Base-by-base conservation (phyloP, 108 stramenopile species). In the Fragilariopsis cylindrus region DNA sequence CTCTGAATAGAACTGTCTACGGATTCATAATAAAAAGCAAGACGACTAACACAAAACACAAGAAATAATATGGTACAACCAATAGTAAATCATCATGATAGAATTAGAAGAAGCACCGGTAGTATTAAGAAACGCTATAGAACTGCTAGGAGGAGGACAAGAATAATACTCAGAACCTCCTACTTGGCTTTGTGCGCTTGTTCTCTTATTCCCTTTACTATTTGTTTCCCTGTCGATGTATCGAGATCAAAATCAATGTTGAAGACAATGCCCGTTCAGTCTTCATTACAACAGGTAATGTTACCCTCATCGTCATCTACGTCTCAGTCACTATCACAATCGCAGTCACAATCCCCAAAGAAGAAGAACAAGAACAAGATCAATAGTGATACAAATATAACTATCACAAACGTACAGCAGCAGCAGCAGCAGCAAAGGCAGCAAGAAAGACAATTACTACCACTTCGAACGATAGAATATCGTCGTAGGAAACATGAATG, bases 401-500 rank as follows among this genome's bases (percentile, higher is more conserved):
- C 62, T 44, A 43, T 63, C 42, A n/a, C 43, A 63, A 63, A 42
- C 6, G 42, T 63, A 3, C 30, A 30, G 30, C 30, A 19, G 40
- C 43, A 45, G 40, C 43, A 45, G n/a, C n/a, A n/a, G n/a, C n/a
- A 21, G 1, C 21, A 21, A 11, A 40, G 7, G 42, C 7, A 43
- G 62, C 3, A 5, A n/a, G n/a, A n/a, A 43, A 43, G 7, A 44
- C 30, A 30, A 30, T 30, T 45, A 63, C 62, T 63, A 5, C 62
- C 62, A 12, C 43, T 63, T 8, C 42, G 62, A 41, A 63, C 62
- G 40, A 63, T 21, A 11, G 88, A 88, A 16, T 90, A 92, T 60
- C 82, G 87, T 71, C 77, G 76, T 16, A 77, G 87, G 57, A 89
- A 89, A 75, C 75, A 81, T 3, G 88, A 80, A 55, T 94, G 93